These are phyloP conservation scores for Lentinula raphanica DNA, from an alignment of 768 basidiomycete species.

Conservation along the genomic window DNA sequence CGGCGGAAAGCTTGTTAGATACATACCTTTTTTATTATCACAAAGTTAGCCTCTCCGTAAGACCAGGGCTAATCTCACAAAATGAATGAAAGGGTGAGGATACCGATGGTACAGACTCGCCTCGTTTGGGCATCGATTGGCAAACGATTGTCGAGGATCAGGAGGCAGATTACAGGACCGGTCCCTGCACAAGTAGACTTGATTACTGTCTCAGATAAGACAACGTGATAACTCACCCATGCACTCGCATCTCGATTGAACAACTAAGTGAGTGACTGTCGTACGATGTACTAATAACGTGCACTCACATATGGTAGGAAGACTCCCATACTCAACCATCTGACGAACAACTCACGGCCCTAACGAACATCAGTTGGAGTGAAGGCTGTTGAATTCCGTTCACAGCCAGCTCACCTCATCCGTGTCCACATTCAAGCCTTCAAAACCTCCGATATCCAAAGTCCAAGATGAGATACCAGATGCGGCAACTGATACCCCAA, in stretches of 20 bases:
- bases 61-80: slow-evolving; percentile 26
- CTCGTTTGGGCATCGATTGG: slow-evolving; percentile 32
- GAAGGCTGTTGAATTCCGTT: no score
- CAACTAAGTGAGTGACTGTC: neutral
- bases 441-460: slow-evolving; percentile 31
- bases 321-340: slow-evolving; percentile 32
- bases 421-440: slow-evolving; percentile 26
- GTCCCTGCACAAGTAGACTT: no score
- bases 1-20: neutral
- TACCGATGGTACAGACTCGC: slow-evolving; percentile 8
- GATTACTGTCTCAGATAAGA: no score
- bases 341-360: slow-evolving; percentile 29
- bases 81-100: neutral
- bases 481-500: slow-evolving; percentile 27
- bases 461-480: slow-evolving; percentile 34
- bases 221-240: slow-evolving; percentile 27
- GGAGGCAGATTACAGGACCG: slow-evolving; percentile 23
- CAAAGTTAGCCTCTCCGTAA: slow-evolving; percentile 29
- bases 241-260: slow-evolving; percentile 21
- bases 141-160: slow-evolving; percentile 17
- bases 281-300: neutral
- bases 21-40: slow-evolving; percentile 28
- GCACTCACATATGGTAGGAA: slow-evolving; percentile 31
- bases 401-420: slow-evolving; percentile 20
- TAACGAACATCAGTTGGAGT: slow-evolving; percentile 7